Base-by-base conservation (phyloP, 2,329 filamentous ascomycete genomes). In the Endocalyx cinctus region DNA sequence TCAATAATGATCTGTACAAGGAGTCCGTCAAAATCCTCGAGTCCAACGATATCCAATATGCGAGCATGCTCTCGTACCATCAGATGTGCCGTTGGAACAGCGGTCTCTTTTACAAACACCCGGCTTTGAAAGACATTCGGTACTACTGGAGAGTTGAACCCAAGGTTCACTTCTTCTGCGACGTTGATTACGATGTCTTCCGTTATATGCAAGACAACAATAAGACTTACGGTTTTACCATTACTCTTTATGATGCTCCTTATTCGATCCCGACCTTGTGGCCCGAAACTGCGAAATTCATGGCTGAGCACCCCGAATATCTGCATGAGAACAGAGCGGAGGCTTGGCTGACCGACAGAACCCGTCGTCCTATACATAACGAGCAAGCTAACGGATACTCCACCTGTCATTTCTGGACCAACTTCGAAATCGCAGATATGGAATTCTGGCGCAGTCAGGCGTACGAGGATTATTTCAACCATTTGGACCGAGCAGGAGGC, bases 11-110 rank as follows among this genome's bases (percentile, higher is more conserved):
- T 42, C 69, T 97, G 18, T 95, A 87, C 66, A 62, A 79, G 25
- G 88, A 94, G 59, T 95, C 88, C 17, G 80, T 87, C 39, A 77
- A 86, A 55, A 77, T 94, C 7, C 75, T 98, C 35, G 72, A 85
- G 53, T 84, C 92, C 56, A 77, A 90, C 52, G 75, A 84, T 8
- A 87, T 98, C 27, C 90, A 97, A 58, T 98, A 98, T 60, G 87
- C 86, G 52, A 74, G 80, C 49, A 86, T 85, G 71, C 65, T 86
- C 34, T 95, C 88, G 30, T 98, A 98, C 66, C 90, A 97, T 63
- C 85, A 97, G 58, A 98, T 98, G 92, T 98, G 92, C 59, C 82
- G 92, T 36, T 98, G 92, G 92, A 98, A 98, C 67, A 94, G 86
- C 54, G 92, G 92, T 55, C 74, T 97, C 62, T 98, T 98, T 72